Evolutionary conservation across 2,329 filamentous ascomycete species (phyloP).

Genomic region (Gyromitra esculenta): DNA sequence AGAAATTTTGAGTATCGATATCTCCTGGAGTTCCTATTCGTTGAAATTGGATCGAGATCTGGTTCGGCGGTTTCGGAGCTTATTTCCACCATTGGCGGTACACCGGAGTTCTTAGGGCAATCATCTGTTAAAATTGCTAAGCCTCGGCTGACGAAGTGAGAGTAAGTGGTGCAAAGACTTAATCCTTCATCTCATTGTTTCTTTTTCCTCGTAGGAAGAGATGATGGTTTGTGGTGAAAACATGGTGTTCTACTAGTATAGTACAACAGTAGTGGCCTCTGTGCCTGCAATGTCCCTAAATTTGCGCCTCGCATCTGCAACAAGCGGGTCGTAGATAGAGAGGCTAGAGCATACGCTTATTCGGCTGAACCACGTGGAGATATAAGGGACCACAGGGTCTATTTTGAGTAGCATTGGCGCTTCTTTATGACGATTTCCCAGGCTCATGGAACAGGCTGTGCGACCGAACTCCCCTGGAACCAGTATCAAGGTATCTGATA

Average conservation of each 20-base stretch:
- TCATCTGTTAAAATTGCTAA: constrained; percentile 13
- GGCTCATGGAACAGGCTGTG: constrained; percentile 41
- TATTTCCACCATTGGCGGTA: constrained; percentile 40
- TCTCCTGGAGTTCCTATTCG: constrained; percentile 33
- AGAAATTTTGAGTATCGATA: constrained; percentile 34
- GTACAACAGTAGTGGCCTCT: not conserved
- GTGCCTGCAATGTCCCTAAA: constrained; percentile 7
- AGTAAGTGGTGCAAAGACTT: constrained; percentile 7
- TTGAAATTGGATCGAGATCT: constrained; percentile 22
- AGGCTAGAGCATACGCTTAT: constrained; percentile 25
- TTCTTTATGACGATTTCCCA: constrained; percentile 43
- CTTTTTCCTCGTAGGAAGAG: not conserved
- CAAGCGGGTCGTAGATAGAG: not conserved
- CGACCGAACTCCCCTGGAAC: constrained; percentile 41
- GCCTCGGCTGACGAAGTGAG: constrained; percentile 31
- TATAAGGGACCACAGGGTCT: constrained; percentile 40
- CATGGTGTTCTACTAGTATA: not conserved
- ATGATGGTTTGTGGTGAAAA: constrained; percentile 2
- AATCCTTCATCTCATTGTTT: constrained; percentile 1
- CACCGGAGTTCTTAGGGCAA: constrained; percentile 30
- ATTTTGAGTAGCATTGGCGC: constrained; percentile 18
- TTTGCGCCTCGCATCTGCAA: constrained; percentile 11
- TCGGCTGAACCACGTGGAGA: constrained; percentile 47
- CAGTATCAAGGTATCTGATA: constrained; percentile 38
- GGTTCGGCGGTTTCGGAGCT: constrained; percentile 38